Percentiles rank a stretch among this genome's conserved stretches.
phyloP scores from a whole-genome alignment of 352 stramenopile genomes.

The Nothophytophthora sp. region DNA sequence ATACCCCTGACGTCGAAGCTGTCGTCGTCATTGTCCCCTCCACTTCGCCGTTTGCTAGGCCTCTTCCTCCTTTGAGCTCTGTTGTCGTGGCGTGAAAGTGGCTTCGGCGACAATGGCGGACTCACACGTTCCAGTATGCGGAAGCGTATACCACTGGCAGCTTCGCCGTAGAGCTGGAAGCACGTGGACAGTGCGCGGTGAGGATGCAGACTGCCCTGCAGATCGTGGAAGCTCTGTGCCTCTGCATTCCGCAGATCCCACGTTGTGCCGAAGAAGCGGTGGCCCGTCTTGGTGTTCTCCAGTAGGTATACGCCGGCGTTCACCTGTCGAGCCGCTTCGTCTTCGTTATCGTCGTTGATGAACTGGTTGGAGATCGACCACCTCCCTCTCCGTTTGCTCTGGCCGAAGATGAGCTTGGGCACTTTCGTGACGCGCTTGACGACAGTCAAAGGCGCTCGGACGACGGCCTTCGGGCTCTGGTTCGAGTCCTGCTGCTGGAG shows the following conservation, averaged over 20 bases:
- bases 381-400: slow-evolving; percentile 11
- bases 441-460: slow-evolving; percentile 1
- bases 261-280: slow-evolving; percentile 65
- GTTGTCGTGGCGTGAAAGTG: slow-evolving; percentile 1
- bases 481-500: slow-evolving; percentile 13
- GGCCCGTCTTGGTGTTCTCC: slow-evolving; percentile 61
- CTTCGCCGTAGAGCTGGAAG: slow-evolving; percentile 44
- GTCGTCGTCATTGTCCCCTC: slow-evolving; percentile 3
- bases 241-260: slow-evolving; percentile 70
- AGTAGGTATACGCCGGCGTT: slow-evolving; percentile 72
- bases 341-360: slow-evolving; percentile 4
- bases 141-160: slow-evolving; percentile 50
- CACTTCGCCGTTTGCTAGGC: slow-evolving; percentile 3
- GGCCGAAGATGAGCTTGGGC: slow-evolving; percentile 23
- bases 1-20: slow-evolving; percentile 59
- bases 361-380: slow-evolving; percentile 32
- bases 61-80: slow-evolving; percentile 9
- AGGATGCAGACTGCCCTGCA: slow-evolving; percentile 39
- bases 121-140: slow-evolving; percentile 54
- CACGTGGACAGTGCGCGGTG: slow-evolving; percentile 45
- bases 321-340: slow-evolving; percentile 30
- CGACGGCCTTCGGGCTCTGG: no score
- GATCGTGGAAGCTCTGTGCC: slow-evolving; percentile 47
- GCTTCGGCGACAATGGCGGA: slow-evolving; percentile 8
- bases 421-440: slow-evolving; percentile 31